Percentiles rank a stretch among this genome's conserved stretches.
These are phyloP conservation scores for Trichocomaceae sp. DNA, from an alignment of 2,329 filamentous ascomycete species.

Conservation along the genomic window DNA sequence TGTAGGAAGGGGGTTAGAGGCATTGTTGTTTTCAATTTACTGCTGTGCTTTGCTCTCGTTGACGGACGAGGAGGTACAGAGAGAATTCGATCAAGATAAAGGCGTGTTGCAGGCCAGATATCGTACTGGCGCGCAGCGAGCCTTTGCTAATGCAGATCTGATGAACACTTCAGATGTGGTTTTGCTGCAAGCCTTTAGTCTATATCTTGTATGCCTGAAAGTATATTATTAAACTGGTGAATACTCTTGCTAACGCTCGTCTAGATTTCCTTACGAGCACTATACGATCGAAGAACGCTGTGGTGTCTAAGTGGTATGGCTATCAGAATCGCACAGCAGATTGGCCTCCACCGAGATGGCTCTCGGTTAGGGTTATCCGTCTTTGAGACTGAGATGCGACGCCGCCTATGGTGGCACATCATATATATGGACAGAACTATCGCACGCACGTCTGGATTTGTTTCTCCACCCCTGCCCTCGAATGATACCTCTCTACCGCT, in stretches of 20 bases:
- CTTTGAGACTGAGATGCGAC: conserved; percentile 48
- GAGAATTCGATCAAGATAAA: conserved; percentile 48
- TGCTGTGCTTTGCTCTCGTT: conserved; percentile 46
- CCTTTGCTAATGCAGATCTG: conserved; percentile 56
- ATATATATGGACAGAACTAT: conserved; percentile 13
- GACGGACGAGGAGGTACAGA: conserved; percentile 35
- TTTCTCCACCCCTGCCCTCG: conserved; percentile 1
- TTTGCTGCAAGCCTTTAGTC: conserved; percentile 55
- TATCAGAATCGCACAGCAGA: conserved; percentile 37
- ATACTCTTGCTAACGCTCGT: background rate
- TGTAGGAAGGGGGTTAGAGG: conserved; percentile 48
- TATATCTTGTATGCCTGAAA: conserved; percentile 38
- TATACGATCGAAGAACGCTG: conserved; percentile 36
- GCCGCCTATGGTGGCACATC: conserved; percentile 48
- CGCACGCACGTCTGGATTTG: conserved; percentile 3
- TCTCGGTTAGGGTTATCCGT: conserved; percentile 41
- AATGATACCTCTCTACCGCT: conserved; percentile 42
- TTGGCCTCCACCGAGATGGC: conserved; percentile 49
- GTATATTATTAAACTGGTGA: background rate
- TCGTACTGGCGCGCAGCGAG: conserved; percentile 58
- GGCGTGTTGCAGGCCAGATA: conserved; percentile 47
- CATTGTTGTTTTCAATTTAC: conserved; percentile 57
- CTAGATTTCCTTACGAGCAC: conserved; percentile 37
- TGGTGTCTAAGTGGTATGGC: conserved; percentile 39
- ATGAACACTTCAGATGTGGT: conserved; percentile 56